These are phyloP conservation scores for Rhodotorula sp. DNA, from an alignment of 1,284 basidiomycete species.

Conservation along the genomic window DNA sequence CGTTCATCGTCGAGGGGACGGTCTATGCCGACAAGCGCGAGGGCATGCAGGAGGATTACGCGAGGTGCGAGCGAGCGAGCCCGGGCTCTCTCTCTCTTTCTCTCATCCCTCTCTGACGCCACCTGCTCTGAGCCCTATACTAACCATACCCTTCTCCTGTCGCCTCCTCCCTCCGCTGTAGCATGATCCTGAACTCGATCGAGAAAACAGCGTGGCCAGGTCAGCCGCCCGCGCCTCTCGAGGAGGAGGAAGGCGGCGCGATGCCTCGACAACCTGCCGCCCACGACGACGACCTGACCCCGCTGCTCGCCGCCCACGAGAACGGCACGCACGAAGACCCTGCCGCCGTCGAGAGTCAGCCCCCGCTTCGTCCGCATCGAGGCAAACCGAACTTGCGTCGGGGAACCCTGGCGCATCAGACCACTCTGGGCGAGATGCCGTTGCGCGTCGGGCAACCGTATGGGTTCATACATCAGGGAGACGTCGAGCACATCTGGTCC, in stretches of 20 bases:
- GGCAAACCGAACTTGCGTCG: constrained; percentile 1
- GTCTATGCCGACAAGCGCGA: constrained; percentile 22
- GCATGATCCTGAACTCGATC: not conserved
- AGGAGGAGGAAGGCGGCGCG: not conserved
- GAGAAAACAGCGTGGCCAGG: not conserved
- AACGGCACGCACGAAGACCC: not conserved
- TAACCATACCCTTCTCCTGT: not conserved
- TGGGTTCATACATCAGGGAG: constrained; percentile 72
- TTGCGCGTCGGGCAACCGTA: constrained; percentile 59
- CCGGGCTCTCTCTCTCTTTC: not conserved
- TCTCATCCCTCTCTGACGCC: too few relatives aligned
- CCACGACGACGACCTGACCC: not conserved
- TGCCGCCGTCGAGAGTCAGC: not conserved
- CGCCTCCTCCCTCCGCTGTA: not conserved
- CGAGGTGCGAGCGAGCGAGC: not conserved
- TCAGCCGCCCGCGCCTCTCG: not conserved
- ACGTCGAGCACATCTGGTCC: constrained; percentile 73
- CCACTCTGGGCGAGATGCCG: constrained; percentile 21
- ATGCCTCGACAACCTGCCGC: not conserved
- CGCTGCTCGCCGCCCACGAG: not conserved
- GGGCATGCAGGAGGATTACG: constrained; percentile 21
- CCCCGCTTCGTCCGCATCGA: not conserved
- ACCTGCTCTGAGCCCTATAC: too few relatives aligned
- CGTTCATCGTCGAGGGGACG: constrained; percentile 21
- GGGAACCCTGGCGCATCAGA: constrained; percentile 12